Conservation (phyloP, 2,329 filamentous ascomycete genomes). For the Exserohilum rostratum region DNA sequence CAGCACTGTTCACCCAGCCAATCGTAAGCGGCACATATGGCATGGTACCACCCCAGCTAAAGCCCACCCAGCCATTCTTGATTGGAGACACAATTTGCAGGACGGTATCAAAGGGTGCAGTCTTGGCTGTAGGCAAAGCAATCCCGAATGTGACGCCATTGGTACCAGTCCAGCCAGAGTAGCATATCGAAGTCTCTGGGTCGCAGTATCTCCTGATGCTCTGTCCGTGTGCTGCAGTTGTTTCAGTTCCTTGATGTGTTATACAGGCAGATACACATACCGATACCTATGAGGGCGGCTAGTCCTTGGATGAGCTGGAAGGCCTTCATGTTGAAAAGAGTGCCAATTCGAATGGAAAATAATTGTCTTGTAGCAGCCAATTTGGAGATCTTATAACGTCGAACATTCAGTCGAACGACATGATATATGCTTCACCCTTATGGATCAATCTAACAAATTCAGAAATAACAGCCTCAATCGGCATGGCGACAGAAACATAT, state of each 20-base stretch:
- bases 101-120: slow-evolving; percentile 50
- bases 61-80: slow-evolving; percentile 56
- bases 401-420: too few relatives aligned
- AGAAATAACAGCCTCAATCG: too few relatives aligned
- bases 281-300: slow-evolving; percentile 11
- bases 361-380: background rate
- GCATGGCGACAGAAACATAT: too few relatives aligned
- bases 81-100: slow-evolving; percentile 54
- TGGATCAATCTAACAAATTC: too few relatives aligned
- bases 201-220: slow-evolving; percentile 35
- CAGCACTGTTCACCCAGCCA: slow-evolving; percentile 53
- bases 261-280: slow-evolving; percentile 11
- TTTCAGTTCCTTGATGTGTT: background rate
- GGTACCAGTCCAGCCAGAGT: slow-evolving; percentile 50
- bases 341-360: too few relatives aligned
- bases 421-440: too few relatives aligned
- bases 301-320: slow-evolving; percentile 6
- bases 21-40: slow-evolving; percentile 56
- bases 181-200: slow-evolving; percentile 46
- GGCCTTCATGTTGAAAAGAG: slow-evolving; percentile 23
- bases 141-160: slow-evolving; percentile 42
- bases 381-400: slow-evolving; percentile 19
- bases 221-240: slow-evolving; percentile 20
- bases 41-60: slow-evolving; percentile 60
- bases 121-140: slow-evolving; percentile 44